A percentile compares a stretch with the other conserved stretches of the same genome.
These are phyloP conservation scores for Rhizophora mangle DNA, from an alignment of 345 rosid genomes.

Conservation along the genomic window DNA sequence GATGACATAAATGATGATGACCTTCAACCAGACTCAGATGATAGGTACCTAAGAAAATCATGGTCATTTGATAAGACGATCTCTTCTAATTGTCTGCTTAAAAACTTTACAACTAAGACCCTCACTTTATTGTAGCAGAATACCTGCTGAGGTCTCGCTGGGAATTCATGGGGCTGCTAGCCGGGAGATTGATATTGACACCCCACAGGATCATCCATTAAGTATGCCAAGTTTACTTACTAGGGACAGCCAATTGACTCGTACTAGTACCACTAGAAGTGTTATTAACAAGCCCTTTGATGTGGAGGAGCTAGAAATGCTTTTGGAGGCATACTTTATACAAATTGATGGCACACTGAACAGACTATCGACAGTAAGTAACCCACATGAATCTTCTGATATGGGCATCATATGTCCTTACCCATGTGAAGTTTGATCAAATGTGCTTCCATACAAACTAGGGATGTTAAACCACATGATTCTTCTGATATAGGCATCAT, in stretches of 20 bases:
- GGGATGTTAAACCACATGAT: conserved; percentile 51
- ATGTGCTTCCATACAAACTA: conserved; percentile 42
- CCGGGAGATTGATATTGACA: conserved; percentile 40
- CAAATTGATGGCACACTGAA: conserved; percentile 89
- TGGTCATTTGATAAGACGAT: background rate
- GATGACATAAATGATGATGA: conserved; percentile 49
- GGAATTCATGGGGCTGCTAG: conserved; percentile 33
- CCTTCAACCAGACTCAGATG: conserved; percentile 46
- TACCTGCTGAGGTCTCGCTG: conserved; percentile 42
- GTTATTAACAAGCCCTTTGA: conserved; percentile 64
- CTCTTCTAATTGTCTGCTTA: background rate
- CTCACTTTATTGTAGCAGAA: conserved; percentile 33
- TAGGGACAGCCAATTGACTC: conserved; percentile 60
- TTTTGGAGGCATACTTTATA: conserved; percentile 92
- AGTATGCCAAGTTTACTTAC: conserved; percentile 39
- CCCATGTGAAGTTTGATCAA: background rate
- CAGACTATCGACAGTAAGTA: conserved; percentile 80
- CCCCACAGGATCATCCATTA: conserved; percentile 47
- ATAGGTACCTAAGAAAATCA: conserved; percentile 40
- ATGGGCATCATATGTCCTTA: background rate
- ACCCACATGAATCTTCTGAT: background rate
- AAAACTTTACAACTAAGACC: conserved; percentile 4
- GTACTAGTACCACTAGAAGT: conserved; percentile 59
- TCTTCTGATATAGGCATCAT: background rate
- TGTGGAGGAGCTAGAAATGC: conserved; percentile 96